Conservation (phyloP, 2,329 filamentous ascomycete genomes). For the Curvularia hawaiiensis region DNA sequence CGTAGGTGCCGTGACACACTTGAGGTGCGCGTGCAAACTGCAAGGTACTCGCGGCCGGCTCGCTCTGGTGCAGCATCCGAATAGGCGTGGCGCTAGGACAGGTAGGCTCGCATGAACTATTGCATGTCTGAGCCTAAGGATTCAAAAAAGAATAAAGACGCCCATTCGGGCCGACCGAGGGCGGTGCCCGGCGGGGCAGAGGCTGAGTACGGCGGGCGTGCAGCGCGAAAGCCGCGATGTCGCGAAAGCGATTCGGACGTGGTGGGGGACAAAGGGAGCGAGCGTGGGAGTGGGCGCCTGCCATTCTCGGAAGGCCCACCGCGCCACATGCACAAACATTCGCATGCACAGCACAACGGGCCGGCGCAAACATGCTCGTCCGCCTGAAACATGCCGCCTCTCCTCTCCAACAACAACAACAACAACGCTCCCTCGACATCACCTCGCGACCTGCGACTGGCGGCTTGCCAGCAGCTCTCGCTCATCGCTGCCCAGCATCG, state of each 20-base stretch:
- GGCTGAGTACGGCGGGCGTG: slow-evolving; percentile 15
- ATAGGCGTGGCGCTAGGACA: not conserved
- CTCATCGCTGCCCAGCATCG: not conserved
- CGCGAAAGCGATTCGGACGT: not conserved
- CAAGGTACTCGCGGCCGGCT: not conserved
- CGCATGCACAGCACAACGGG: not conserved
- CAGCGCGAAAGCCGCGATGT: slow-evolving; percentile 18
- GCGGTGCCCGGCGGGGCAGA: slow-evolving; percentile 22
- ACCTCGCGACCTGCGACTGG: not conserved
- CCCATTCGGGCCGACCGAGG: slow-evolving; percentile 22
- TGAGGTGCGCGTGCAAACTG: not conserved
- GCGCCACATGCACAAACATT: not conserved
- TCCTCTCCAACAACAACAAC: no score
- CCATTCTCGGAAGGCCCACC: not conserved
- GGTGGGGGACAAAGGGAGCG: slow-evolving; percentile 5
- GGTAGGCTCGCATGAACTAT: not conserved
- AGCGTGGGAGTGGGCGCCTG: slow-evolving; percentile 4
- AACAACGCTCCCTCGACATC: not conserved
- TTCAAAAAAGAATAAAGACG: slow-evolving; percentile 1
- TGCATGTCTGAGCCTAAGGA: not conserved
- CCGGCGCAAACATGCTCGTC: not conserved
- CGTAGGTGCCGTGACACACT: not conserved
- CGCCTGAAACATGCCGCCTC: slow-evolving; percentile 4
- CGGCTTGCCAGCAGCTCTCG: not conserved
- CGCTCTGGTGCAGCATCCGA: not conserved